Evolutionary conservation across 2,329 filamentous ascomycete genomes (phyloP), one percentile per base, ranked within the genome.

Genomic region (Tothia fuscella): DNA sequence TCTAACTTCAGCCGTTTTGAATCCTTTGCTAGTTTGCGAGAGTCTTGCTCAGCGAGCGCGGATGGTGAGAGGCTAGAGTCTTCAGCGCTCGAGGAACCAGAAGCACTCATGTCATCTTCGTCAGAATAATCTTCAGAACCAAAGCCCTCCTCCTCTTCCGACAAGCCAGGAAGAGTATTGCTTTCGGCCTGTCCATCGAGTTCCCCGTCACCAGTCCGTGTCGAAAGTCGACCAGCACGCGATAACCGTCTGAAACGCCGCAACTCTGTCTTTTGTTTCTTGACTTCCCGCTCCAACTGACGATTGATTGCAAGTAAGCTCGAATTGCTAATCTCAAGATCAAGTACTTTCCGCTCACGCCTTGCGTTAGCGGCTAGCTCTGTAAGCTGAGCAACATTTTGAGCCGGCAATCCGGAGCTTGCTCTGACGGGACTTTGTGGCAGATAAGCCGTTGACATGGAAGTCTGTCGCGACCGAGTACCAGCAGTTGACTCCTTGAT

Each of bases 321-420:
- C 1, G 86, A 91, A 55, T 98, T 98, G 42, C 83, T 94, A 48
- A 98, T 98, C 57, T 98, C 86, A 5, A 98, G 68, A 57, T 98
- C 91, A 50, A 96, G 75, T 1, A 98, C 88, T 64, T 96, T 98
- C 47, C 91, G 77, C 60, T 96, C 91, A 26, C 86, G 76, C 22
- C 91, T 76, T 12, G 91, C 91, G 56, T 86, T 91, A n/a, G 82
- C 75, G 9, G 91, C 86, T 5, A 86, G 69, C 46, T 93, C 87
- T 47, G 76, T 82, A 47, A 38, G 31, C 31, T 34, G 31, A 82
- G n/a, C n/a, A n/a, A 66, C 6, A 76, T 70, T 42, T 80, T 76
- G 13, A 73, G 55, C 1, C 66, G 52, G 54, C 48, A 68, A 58
- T 54, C 56, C 47, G 53, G 59, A 51, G n/a, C 19, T 62, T 64